These are phyloP conservation scores for Amaranthus hypochondriacus DNA, from an alignment of 148 eudicot genomes.

Conservation along the genomic window DNA sequence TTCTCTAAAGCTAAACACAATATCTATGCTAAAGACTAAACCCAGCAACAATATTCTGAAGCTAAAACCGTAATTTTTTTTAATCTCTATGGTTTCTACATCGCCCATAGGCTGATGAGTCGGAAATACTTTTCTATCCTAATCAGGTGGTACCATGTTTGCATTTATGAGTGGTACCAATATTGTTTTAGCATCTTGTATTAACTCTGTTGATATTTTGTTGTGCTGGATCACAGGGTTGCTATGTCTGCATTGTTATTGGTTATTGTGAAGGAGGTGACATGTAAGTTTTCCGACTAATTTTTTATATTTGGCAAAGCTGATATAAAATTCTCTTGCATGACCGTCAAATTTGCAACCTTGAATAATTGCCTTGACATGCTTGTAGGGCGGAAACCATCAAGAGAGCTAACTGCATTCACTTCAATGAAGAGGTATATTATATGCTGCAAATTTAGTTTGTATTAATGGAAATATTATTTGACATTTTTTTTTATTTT, in stretches of 20 bases:
- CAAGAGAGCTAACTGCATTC: slow-evolving; percentile 60
- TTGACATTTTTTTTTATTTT: background rate
- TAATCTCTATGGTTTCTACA: no score
- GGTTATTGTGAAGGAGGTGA: slow-evolving; percentile 99
- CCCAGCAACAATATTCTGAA: no score
- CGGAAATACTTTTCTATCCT: no score
- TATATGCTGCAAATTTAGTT: slow-evolving; percentile 3
- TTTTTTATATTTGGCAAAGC: background rate
- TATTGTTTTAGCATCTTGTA: background rate
- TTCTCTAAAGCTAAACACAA: background rate
- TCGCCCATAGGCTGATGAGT: no score
- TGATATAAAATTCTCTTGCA: background rate
- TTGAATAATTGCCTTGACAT: slow-evolving; percentile 15
- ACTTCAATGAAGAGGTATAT: slow-evolving; percentile 88
- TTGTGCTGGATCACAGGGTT: slow-evolving; percentile 56
- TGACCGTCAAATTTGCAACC: slow-evolving; percentile 10
- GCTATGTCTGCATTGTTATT: slow-evolving; percentile 93
- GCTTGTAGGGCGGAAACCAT: slow-evolving; percentile 77
- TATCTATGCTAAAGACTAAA: background rate
- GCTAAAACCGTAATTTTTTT: no score
- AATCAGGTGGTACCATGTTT: no score
- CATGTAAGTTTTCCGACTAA: slow-evolving; percentile 56
- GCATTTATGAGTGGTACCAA: no score
- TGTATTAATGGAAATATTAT: background rate
- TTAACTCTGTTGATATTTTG: slow-evolving; percentile 12